phyloP scores from a whole-genome alignment of 495 filamentous ascomycete genomes.

The Aspergillus taichungensis region DNA sequence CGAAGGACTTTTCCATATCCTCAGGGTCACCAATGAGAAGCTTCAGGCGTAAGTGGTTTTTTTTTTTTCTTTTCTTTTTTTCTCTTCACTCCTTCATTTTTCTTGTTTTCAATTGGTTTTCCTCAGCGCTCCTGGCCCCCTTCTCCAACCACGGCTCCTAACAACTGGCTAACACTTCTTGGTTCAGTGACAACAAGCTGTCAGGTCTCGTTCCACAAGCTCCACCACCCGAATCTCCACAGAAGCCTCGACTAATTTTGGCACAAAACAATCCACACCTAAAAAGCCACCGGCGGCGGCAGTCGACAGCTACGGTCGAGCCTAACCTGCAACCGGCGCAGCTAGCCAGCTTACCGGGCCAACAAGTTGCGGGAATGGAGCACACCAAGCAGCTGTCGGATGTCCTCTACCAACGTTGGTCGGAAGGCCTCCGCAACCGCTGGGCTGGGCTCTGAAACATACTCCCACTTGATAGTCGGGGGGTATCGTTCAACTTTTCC shows the following conservation, averaged over 20 bases:
- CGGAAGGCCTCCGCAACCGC: constrained; percentile 68
- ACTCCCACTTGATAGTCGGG: neutral
- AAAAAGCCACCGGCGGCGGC: constrained; percentile 63
- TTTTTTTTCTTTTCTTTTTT: too few species aligned
- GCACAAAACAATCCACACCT: constrained; percentile 81
- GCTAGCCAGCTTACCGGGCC: constrained; percentile 34
- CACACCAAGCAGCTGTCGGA: constrained; percentile 83
- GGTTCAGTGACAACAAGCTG: constrained; percentile 43
- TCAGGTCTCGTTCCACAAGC: constrained; percentile 35
- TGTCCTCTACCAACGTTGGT: constrained; percentile 84
- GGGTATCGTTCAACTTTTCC: neutral
- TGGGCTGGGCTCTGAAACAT: constrained; percentile 53
- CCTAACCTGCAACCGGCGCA: constrained; percentile 26
- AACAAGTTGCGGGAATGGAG: constrained; percentile 69
- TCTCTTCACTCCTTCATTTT: too few species aligned
- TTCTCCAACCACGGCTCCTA: neutral
- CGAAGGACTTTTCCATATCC: constrained; percentile 78
- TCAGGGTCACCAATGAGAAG: constrained; percentile 59
- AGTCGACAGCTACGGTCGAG: constrained; percentile 42
- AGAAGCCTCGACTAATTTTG: constrained; percentile 58
- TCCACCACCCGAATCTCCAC: constrained; percentile 34
- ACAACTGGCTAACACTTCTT: constrained; percentile 7
- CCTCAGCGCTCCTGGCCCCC: neutral
- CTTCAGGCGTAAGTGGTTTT: constrained; percentile 37
- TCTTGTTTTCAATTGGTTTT: too few species aligned